phyloP scores from a whole-genome alignment of 75 land plant species.

The Cunninghamia lanceolata region DNA sequence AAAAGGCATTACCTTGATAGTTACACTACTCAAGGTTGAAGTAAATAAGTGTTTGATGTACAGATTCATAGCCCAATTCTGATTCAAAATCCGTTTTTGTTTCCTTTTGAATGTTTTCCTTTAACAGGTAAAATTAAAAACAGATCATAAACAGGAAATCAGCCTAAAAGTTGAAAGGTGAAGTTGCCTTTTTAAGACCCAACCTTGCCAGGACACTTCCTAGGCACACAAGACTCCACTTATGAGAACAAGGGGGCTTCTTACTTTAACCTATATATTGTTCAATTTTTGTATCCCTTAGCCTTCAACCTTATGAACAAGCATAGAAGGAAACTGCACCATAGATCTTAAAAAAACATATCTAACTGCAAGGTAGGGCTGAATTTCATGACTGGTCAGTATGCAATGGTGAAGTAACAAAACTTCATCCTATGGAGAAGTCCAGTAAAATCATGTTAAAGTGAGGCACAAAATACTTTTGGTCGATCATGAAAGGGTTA shows the following conservation, averaged over 20 bases:
- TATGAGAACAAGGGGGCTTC: neutral
- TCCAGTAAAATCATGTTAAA: neutral
- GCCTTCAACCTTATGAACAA: neutral
- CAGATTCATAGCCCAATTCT: neutral
- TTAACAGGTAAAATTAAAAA: no score
- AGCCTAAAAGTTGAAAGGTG: neutral
- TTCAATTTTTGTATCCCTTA: neutral
- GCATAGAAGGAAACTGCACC: neutral
- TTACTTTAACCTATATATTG: neutral
- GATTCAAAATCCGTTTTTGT: neutral
- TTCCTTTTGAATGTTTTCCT: neutral
- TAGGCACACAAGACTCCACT: no score
- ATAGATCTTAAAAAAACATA: no score
- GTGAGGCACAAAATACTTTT: neutral
- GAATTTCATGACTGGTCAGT: neutral
- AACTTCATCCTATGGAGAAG: neutral
- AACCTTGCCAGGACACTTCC: neutral
- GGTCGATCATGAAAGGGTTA: neutral
- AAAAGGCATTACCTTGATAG: no score
- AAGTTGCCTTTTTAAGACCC: neutral
- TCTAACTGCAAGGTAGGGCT: neutral
- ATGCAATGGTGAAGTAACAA: no score
- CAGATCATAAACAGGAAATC: neutral
- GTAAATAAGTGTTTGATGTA: neutral
- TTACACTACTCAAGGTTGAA: no score